Evolutionary conservation across 129 eudicot species (phyloP).

Genomic region (Centrapalus pauciflorus): DNA sequence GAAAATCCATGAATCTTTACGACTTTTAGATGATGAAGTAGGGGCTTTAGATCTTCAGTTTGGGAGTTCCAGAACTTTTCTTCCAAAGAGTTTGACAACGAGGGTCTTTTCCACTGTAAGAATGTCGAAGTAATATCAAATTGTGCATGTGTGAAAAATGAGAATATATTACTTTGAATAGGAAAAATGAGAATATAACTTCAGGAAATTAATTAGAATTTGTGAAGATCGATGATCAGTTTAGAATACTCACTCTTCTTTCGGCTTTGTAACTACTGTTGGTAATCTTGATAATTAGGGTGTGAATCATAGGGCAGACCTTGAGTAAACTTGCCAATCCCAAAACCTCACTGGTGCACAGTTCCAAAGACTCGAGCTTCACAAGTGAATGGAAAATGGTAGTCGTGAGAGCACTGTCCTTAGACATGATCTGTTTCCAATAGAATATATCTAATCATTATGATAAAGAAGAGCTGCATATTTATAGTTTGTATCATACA

Average conservation of each 20-base stretch:
- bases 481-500: background rate
- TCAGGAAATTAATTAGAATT: background rate
- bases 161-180: no score
- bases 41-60: conserved; percentile 33
- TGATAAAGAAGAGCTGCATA: background rate
- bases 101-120: conserved; percentile 46
- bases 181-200: background rate
- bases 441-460: background rate
- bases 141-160: background rate
- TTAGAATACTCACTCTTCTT: conserved; percentile 39
- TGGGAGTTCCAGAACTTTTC: conserved; percentile 59
- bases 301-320: conserved; percentile 45
- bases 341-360: conserved; percentile 29
- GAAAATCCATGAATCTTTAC: conserved; percentile 53
- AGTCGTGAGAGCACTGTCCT: conserved; percentile 30
- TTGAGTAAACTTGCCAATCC: conserved; percentile 50
- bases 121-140: conserved; percentile 6
- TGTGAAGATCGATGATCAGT: background rate
- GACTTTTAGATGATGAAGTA: conserved; percentile 47
- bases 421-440: conserved; percentile 45
- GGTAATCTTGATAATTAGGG: conserved; percentile 38
- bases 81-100: conserved; percentile 28
- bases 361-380: conserved; percentile 45
- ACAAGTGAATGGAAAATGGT: conserved; percentile 28
- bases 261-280: conserved; percentile 11